A percentile compares a stretch with the other conserved stretches of the same genome.
Conservation (phyloP, 2,329 filamentous ascomycete species). For the Fusarium compactum region DNA sequence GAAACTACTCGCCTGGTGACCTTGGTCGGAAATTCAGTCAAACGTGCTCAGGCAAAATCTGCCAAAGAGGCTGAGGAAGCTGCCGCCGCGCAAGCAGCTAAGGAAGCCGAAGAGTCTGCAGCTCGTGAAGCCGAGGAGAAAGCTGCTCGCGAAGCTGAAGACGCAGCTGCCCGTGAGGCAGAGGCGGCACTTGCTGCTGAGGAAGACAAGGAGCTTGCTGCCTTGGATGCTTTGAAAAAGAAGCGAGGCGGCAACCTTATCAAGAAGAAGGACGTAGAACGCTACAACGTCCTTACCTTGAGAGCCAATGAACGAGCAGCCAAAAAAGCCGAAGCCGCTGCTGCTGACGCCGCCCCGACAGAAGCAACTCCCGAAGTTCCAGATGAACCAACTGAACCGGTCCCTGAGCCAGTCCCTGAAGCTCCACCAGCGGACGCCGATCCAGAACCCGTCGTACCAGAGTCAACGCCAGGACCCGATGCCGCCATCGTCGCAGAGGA, state of each 20-base stretch:
- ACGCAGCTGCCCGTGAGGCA: constrained; percentile 43
- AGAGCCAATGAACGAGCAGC: constrained; percentile 42
- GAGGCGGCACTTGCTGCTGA: constrained; percentile 46
- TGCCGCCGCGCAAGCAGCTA: constrained; percentile 30
- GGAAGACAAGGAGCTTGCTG: constrained; percentile 46
- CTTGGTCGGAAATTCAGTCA: constrained; percentile 37
- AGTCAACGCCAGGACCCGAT: constrained; percentile 27
- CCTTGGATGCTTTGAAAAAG: constrained; percentile 39
- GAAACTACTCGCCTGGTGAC: constrained; percentile 40
- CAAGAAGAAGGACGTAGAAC: constrained; percentile 42
- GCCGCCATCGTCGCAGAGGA: constrained; percentile 36
- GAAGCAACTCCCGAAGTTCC: constrained; percentile 29
- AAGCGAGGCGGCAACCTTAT: constrained; percentile 41
- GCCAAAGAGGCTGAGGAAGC: constrained; percentile 37
- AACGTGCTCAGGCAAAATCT: constrained; percentile 42
- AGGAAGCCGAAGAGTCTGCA: constrained; percentile 46
- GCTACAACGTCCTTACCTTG: constrained; percentile 35
- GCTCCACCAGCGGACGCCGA: constrained; percentile 19
- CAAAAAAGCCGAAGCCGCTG: constrained; percentile 46
- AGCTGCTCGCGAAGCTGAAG: constrained; percentile 33
- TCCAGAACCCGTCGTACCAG: constrained; percentile 11
- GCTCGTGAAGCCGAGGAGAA: constrained; percentile 35
- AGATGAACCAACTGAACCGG: constrained; percentile 32
- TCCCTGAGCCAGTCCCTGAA: constrained; percentile 26
- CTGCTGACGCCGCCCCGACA: neutral